Base-by-base conservation (phyloP, 2,329 filamentous ascomycete species). In the Xylariaceae sp. region DNA sequence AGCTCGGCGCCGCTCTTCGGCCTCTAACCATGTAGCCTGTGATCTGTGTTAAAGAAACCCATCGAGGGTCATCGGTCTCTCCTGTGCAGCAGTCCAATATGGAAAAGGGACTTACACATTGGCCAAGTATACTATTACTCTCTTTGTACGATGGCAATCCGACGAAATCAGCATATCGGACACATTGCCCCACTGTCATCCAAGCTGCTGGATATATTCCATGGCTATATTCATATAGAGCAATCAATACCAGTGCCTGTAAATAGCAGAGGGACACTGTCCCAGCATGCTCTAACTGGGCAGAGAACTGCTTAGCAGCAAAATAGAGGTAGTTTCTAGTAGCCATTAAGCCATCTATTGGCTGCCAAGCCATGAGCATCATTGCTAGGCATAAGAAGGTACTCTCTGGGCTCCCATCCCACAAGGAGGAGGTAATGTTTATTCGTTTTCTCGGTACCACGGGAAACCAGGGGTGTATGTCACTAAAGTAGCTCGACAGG, bases 201-300 rank as follows among this genome's bases (percentile, higher is more conserved):
- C 75, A 81, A 11, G 76, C 77, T 9, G 76, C 74, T 3, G 79
- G 78, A 56, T 80, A 80, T 40, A 81, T 75, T 3, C 70, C 73
- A 55, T 81, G 78, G 1, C 75, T 73, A 51, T 75, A 69, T 59
- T 81, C 78, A 60, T 78, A 81, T 2, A 79, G 63, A 6, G 76
- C 70, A 18, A 81, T 65, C 11, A 81, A 68, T 1, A 80, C 56
- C 54, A 74, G 69, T 3, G 75, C 73, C 61, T 81, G 79, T 6
- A 81, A 67, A 32, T 75, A 64, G 39, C 74, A 66, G 13, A 81
- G 58, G 21, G 73, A 76, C 7, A 74, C 67, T 6, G 68, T 69
- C 21, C 77, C 77, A 32, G 69, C 66, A 5, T 70, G 65, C 55
- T 81, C 77, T 36, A 79, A 63, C 21, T 72, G 59, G 18, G 65